Evolutionary conservation across 257 asterid species (phyloP).

Genomic region (Fraxinus americana): DNA sequence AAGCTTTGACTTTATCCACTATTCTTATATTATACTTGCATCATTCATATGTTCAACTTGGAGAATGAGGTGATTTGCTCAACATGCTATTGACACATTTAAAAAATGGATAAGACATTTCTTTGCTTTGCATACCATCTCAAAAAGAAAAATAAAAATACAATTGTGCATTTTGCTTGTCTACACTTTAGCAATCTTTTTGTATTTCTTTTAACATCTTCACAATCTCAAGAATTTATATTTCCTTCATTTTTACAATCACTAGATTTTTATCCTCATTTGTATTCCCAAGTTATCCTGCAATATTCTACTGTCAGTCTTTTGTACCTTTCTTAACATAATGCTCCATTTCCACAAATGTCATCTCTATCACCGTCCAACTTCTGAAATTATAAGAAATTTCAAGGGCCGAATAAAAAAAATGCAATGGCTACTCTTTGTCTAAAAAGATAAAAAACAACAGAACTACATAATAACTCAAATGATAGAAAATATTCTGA

Average conservation of each 20-base stretch:
- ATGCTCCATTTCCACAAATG: neutral
- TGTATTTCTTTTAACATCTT: neutral
- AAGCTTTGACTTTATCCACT: neutral
- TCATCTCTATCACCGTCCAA: neutral
- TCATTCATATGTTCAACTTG: conserved; percentile 2
- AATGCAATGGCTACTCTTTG: neutral
- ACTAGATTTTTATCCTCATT: neutral
- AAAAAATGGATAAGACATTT: neutral
- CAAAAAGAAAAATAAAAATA: neutral
- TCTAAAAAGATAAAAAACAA: neutral
- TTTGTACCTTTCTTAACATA: neutral
- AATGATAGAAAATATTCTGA: neutral
- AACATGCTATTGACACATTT: neutral
- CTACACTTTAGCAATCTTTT: neutral
- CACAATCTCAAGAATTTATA: neutral
- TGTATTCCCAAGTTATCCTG: neutral
- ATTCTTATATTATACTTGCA: conserved; percentile 1
- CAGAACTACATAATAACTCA: neutral
- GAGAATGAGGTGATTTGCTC: neutral
- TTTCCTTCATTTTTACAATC: neutral
- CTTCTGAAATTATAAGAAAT: neutral
- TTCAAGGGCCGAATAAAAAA: neutral
- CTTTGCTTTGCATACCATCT: neutral
- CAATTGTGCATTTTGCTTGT: neutral
- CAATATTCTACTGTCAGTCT: neutral